Evolutionary conservation across 331 rosid species (phyloP).

Genomic region (Malus hybrid): DNA sequence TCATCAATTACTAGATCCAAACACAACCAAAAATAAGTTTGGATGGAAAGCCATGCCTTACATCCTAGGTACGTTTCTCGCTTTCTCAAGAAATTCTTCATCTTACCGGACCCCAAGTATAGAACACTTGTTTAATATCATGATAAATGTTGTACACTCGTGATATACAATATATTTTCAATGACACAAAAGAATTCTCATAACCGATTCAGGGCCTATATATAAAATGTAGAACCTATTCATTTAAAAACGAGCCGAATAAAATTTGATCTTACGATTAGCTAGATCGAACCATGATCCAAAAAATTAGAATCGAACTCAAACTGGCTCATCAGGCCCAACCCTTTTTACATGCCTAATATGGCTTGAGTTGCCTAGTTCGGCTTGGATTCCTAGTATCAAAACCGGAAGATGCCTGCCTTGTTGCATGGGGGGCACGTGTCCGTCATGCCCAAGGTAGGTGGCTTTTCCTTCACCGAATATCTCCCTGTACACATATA

Average conservation of each 20-base stretch:
- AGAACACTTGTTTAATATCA: too few species aligned
- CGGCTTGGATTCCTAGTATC: background rate
- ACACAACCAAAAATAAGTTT: slow-evolving; percentile 10
- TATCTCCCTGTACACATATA: background rate
- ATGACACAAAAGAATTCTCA: too few species aligned
- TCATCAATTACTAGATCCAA: background rate
- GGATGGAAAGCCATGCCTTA: slow-evolving; percentile 49
- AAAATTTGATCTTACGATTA: too few species aligned
- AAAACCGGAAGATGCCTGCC: background rate
- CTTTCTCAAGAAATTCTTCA: background rate
- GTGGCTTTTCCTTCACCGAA: background rate
- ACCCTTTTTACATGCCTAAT: too few species aligned
- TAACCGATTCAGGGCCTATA: too few species aligned
- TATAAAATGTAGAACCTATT: too few species aligned
- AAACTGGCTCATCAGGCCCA: too few species aligned
- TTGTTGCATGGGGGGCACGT: background rate
- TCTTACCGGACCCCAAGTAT: background rate
- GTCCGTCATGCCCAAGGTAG: background rate
- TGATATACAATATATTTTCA: too few species aligned
- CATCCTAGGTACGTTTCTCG: slow-evolving; percentile 23
- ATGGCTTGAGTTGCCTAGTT: background rate
- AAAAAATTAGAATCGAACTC: too few species aligned
- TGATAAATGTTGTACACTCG: too few species aligned
- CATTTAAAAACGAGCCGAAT: too few species aligned
- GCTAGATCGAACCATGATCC: too few species aligned